These are phyloP conservation scores for Saksenaea oblongispora DNA, from an alignment of 371 early-diverging fungal genomes.

Conservation along the genomic window DNA sequence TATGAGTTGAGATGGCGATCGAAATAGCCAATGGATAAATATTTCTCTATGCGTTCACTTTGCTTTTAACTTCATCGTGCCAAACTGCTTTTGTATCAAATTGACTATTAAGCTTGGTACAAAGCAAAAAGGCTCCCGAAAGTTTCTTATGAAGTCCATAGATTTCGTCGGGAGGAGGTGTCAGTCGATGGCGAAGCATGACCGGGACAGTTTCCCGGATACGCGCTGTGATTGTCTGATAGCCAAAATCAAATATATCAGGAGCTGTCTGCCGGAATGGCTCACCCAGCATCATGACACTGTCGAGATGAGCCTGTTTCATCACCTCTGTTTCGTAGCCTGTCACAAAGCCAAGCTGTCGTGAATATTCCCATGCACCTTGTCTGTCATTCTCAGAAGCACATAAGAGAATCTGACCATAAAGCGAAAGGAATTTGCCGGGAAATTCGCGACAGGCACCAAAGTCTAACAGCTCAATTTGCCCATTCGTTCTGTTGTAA, in stretches of 20 bases:
- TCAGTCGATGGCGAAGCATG: constrained; percentile 91
- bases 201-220: constrained; percentile 90
- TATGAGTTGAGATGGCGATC: too few species aligned
- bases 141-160: constrained; percentile 95
- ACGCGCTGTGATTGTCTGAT: constrained; percentile 78
- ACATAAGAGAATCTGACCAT: constrained; percentile 75
- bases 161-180: constrained; percentile 96
- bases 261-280: constrained; percentile 72
- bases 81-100: constrained; percentile 74
- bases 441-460: constrained; percentile 91
- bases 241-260: constrained; percentile 74
- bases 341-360: constrained; percentile 88
- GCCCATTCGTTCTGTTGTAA: constrained; percentile 67
- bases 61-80: constrained; percentile 45
- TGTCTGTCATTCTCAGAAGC: constrained; percentile 79
- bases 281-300: constrained; percentile 84
- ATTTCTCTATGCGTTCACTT: background rate
- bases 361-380: constrained; percentile 73
- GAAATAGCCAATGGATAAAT: background rate
- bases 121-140: constrained; percentile 91
- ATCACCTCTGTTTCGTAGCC: constrained; percentile 89
- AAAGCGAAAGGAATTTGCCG: constrained; percentile 71
- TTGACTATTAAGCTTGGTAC: constrained; percentile 78
- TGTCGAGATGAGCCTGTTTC: constrained; percentile 88
- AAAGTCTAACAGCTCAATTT: constrained; percentile 90